Conservation (phyloP, 352 stramenopile species). For the Saprolegnia parasitica region DNA sequence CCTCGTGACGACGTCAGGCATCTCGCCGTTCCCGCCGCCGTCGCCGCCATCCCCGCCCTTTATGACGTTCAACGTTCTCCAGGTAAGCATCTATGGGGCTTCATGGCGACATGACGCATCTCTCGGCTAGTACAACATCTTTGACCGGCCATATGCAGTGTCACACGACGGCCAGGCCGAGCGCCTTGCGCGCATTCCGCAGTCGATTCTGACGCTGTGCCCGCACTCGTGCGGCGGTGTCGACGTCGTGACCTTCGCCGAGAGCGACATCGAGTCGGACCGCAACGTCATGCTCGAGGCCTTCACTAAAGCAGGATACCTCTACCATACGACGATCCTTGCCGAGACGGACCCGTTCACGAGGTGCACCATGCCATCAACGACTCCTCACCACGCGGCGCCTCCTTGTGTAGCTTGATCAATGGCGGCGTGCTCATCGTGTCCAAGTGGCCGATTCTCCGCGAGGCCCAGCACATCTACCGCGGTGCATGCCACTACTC, state of each 20-base stretch:
- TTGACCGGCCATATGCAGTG: slow-evolving; percentile 61
- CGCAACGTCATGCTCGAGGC: slow-evolving; percentile 55
- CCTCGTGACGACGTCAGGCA: not conserved
- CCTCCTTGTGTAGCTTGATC: slow-evolving; percentile 43
- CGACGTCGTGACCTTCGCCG: slow-evolving; percentile 75
- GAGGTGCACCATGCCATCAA: no score
- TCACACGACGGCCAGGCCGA: slow-evolving; percentile 65
- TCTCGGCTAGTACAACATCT: slow-evolving; percentile 66
- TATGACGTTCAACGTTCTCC: slow-evolving; percentile 57
- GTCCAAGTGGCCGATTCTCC: slow-evolving; percentile 74
- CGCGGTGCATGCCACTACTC: slow-evolving; percentile 72
- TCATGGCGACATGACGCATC: not conserved
- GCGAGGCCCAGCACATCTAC: slow-evolving; percentile 76
- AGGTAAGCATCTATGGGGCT: no score
- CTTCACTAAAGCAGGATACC: slow-evolving; percentile 52
- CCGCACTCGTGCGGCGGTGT: slow-evolving; percentile 38
- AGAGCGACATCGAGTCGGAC: slow-evolving; percentile 50
- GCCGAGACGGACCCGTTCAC: slow-evolving; percentile 77
- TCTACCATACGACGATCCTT: slow-evolving; percentile 61
- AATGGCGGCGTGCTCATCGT: slow-evolving; percentile 79
- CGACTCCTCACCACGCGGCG: no score
- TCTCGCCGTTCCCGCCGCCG: slow-evolving; percentile 5
- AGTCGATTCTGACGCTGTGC: slow-evolving; percentile 36
- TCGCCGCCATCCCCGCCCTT: slow-evolving; percentile 1
- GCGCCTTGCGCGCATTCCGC: slow-evolving; percentile 55